Conservation (phyloP, 2,329 filamentous ascomycete genomes). For the Karstenula rhodostoma region DNA sequence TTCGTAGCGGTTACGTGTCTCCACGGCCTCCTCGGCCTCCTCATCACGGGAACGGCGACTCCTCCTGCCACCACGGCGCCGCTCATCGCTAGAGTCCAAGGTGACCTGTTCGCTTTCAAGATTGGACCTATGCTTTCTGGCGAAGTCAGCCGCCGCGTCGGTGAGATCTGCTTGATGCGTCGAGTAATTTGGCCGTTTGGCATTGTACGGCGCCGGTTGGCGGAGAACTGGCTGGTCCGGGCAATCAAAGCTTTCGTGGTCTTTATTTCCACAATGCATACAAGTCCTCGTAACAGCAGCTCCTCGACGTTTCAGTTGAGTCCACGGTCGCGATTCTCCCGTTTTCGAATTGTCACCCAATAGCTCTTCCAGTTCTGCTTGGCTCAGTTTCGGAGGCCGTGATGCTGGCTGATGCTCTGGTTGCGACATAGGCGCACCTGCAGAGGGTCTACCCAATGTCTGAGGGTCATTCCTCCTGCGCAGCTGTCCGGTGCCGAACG, state of each 20-base stretch:
- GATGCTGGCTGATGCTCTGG: conserved; percentile 13
- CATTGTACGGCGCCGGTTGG: conserved; percentile 10
- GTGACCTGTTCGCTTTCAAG: conserved; percentile 23
- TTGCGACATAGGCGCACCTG: conserved; percentile 7
- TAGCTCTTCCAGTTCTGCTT: conserved; percentile 38
- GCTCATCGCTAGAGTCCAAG: conserved; percentile 25
- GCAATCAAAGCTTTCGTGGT: conserved; percentile 35
- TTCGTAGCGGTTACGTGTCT: conserved; percentile 39
- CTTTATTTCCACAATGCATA: conserved; percentile 39
- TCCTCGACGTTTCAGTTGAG: conserved; percentile 34
- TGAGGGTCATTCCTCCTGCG: conserved; percentile 37
- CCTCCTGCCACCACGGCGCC: conserved; percentile 30
- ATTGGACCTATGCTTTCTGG: conserved; percentile 25
- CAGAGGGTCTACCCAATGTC: conserved; percentile 2
- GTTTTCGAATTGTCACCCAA: conserved; percentile 25
- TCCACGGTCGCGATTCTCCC: conserved; percentile 25
- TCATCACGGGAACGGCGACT: conserved; percentile 33
- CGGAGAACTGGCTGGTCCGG: conserved; percentile 37
- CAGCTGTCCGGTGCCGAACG: conserved; percentile 36
- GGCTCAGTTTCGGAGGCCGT: conserved; percentile 33
- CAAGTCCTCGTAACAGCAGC: conserved; percentile 35
- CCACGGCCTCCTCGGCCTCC: conserved; percentile 25
- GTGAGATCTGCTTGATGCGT: conserved; percentile 23
- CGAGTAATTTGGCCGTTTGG: conserved; percentile 8
- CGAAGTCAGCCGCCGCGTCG: conserved; percentile 40